Percentiles rank a stretch among this genome's conserved stretches.
Evolutionary conservation across 306 rosid genomes (phyloP).

Genomic region (Acacia crassicarpa): DNA sequence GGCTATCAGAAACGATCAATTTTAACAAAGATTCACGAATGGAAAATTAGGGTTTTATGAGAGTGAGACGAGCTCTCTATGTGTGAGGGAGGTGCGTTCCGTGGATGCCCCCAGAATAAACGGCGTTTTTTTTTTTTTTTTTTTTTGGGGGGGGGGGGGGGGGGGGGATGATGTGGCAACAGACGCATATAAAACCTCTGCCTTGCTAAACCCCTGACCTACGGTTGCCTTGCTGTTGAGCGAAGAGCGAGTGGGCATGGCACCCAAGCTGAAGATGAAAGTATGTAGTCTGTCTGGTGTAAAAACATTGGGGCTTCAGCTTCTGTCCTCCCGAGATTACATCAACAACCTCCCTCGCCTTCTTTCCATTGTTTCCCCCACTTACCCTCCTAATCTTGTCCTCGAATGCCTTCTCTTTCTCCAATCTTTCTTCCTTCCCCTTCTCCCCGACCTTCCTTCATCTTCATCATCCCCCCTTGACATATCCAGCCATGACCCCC

Average conservation of each 20-base stretch:
- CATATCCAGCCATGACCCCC: conserved; percentile 44
- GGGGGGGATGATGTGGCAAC: too few species aligned
- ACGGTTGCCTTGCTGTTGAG: background rate
- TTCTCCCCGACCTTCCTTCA: conserved; percentile 62
- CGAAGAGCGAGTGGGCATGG: conserved; percentile 14
- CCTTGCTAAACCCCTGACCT: background rate
- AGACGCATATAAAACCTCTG: background rate
- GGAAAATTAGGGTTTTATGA: too few species aligned
- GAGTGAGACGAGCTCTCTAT: too few species aligned
- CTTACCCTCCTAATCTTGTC: conserved; percentile 66
- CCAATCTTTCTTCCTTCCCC: conserved; percentile 76
- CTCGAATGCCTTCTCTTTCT: conserved; percentile 84
- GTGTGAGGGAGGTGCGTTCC: too few species aligned
- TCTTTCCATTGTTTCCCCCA: conserved; percentile 60
- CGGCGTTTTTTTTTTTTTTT: too few species aligned
- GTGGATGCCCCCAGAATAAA: too few species aligned
- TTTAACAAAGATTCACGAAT: too few species aligned
- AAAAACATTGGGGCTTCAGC: conserved; percentile 69
- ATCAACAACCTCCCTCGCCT: conserved; percentile 87
- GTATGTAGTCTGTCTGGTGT: conserved; percentile 51
- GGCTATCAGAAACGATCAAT: too few species aligned
- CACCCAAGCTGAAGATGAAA: conserved; percentile 35
- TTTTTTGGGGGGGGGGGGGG: too few species aligned
- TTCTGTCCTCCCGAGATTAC: conserved; percentile 73
- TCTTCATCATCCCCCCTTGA: conserved; percentile 34